Base-by-base conservation (phyloP, 192 early-diverging fungal species). In the Gamsiella multidivaricata region DNA sequence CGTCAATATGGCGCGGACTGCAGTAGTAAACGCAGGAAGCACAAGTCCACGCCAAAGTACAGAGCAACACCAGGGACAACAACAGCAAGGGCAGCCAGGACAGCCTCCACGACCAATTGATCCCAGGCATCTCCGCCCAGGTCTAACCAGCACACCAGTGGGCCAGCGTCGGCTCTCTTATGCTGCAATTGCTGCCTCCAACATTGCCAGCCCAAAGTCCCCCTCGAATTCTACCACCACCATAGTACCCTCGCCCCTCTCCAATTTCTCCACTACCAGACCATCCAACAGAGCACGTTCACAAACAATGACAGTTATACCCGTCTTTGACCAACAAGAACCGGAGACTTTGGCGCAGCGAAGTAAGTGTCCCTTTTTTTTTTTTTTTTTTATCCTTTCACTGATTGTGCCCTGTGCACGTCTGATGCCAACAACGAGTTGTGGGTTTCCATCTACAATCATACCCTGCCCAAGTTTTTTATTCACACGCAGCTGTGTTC, bases 281-380 rank as follows among this genome's bases (percentile, higher is more conserved):
- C 43, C 60, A n/a, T 65, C 51, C 31, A 57, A 55, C 22, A 62
- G 74, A 39, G 56, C 65, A 36, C 65, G 74, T 6, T 78, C 74
- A 46, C 53, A 78, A 39, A 64, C 74, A 1, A 78, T 78, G 74
- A 66, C 61, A 2, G 50, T 52, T 12, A 22, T 66, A 2, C 39
- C 57, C 11, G 49, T 4, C 34, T 39, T 41, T 11, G 56, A 69
- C 7, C 50, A 54, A 28, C 50, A 51, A 3, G 56, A 69, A 15
- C 15, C 28, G 23, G 31, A 51, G 6, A 46, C 3, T 18, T 8
- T 34, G 28, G n/a, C 56, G 29, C 57, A 46, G 17, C 47, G 39
- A 49, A 52, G 58, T 69, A 69, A 26, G 20, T 26, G 26, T 61
- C 17, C 8, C 37, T 59, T 42, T 61, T 36, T 54, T 20, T 28